These are phyloP conservation scores for Pichia norvegensis DNA, from an alignment of 1,139 yeast species.

Conservation along the genomic window DNA sequence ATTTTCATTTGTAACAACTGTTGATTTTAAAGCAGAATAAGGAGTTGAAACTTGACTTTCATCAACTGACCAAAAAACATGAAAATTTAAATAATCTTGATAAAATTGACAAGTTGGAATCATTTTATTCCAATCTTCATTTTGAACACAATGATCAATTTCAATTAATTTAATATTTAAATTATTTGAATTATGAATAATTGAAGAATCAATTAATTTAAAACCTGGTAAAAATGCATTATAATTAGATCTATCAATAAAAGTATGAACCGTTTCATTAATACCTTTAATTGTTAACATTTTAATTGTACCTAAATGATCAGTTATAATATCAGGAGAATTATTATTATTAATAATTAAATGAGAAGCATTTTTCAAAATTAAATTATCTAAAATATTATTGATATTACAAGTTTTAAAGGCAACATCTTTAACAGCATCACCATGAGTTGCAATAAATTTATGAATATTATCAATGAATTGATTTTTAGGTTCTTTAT, in stretches of 20 bases:
- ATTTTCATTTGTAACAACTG: conserved; percentile 67
- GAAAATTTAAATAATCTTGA: conserved; percentile 60
- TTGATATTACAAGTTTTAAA: conserved; percentile 34
- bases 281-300: conserved; percentile 53
- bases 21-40: conserved; percentile 60
- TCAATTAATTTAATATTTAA: conserved; percentile 28
- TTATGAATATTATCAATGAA: conserved; percentile 34
- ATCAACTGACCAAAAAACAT: conserved; percentile 77
- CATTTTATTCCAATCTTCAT: conserved; percentile 66
- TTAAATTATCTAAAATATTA: conserved; percentile 3
- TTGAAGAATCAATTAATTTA: conserved; percentile 4
- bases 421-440: conserved; percentile 67
- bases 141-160: conserved; percentile 78
- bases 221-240: conserved; percentile 53
- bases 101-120: conserved; percentile 49
- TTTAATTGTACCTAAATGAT: conserved; percentile 43
- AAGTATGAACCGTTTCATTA: conserved; percentile 62
- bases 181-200: not conserved
- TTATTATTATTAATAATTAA: conserved; percentile 15
- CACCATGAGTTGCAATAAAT: conserved; percentile 59
- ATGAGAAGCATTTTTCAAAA: not conserved
- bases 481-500: conserved; percentile 18
- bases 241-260: conserved; percentile 41
- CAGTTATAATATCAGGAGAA: conserved; percentile 36
- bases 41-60: conserved; percentile 64